A percentile compares a stretch with the other conserved stretches of the same genome.
Evolutionary conservation across 2,329 filamentous ascomycete species (phyloP).

Genomic region (Trichoderma sp.): DNA sequence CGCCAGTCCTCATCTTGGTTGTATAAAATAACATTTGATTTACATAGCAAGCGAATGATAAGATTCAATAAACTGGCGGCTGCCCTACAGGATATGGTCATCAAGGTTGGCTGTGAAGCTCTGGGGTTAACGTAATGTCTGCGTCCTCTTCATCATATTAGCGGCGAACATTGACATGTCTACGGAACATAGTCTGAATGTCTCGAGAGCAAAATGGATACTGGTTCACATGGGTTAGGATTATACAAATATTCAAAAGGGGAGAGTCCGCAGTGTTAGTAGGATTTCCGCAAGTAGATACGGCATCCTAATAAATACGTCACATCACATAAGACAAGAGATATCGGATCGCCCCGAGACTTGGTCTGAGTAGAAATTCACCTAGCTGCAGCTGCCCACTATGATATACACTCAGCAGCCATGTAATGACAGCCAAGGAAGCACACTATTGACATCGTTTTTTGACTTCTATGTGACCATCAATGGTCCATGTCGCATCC

Average conservation of each 20-base stretch:
- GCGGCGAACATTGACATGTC: background rate
- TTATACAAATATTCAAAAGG: background rate
- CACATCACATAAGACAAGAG: background rate
- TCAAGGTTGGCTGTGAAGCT: background rate
- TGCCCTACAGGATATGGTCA: background rate
- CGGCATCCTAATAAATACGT: background rate
- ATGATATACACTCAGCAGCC: slow-evolving; percentile 9
- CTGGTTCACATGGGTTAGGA: background rate
- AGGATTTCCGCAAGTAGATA: background rate
- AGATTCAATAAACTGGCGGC: background rate
- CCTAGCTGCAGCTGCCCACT: slow-evolving; percentile 11
- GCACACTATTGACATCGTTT: background rate
- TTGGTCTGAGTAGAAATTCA: slow-evolving; percentile 15
- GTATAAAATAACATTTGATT: background rate
- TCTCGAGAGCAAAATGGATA: background rate
- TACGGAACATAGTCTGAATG: background rate
- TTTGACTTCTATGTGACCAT: background rate
- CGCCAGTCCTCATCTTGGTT: background rate
- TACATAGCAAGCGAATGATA: background rate
- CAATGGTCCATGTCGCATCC: slow-evolving; percentile 1
- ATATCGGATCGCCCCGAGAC: slow-evolving; percentile 15
- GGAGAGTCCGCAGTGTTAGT: background rate
- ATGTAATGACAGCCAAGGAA: background rate
- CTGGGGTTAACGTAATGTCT: background rate
- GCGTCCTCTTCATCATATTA: background rate